Base-by-base conservation (phyloP, 108 stramenopile genomes). In the Pseudonitzschia pungens region DNA sequence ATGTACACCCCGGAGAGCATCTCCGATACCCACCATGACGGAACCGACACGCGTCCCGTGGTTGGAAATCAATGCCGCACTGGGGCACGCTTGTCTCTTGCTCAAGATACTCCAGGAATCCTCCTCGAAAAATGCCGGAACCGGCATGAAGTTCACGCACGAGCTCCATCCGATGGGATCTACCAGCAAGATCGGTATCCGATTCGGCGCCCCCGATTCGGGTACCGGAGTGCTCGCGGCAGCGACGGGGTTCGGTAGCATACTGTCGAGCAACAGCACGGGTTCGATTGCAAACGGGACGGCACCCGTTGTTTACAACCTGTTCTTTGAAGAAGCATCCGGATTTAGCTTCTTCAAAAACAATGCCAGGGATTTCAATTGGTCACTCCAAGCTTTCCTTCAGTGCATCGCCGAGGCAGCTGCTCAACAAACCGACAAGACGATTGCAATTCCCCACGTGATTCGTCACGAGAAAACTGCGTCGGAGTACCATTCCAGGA, bases 21-120 rank as follows among this genome's bases (percentile, higher is more conserved):
- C 29, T 27, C 57, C 57, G 14, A 5, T 5, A 15, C 29, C 26
- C 0, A 58, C 57, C 21, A 27, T 31, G 40, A 28, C 32, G 27
- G 26, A 48, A 70, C 21, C 73, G 51, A 57, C 21, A 40, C 60
- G 60, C 20, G 84, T 95, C 14, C 88, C 89, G 14, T 92, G 89
- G 88, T 65, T 75, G 18, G 93, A 95, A 86, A 87, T 92, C 73
- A 95, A 95, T 77, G 86, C 91, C 12, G 89, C 91, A 3, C 65
- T 92, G 69, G 93, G 93, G 29, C 86, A 89, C 51, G 67, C 89
- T 18, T 86, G 81, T 16, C 73, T 95, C 12, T 70, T 95, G n/a
- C 75, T 95, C 20, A 65, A 79, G 28, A 82, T 81, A 31, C 51
- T 92, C 14, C 77, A 92, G 80, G 54, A 86, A 24, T 33, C 60